Evolutionary conservation across 202 grass and related monocot genomes (phyloP).

Genomic region (Setaria italica): DNA sequence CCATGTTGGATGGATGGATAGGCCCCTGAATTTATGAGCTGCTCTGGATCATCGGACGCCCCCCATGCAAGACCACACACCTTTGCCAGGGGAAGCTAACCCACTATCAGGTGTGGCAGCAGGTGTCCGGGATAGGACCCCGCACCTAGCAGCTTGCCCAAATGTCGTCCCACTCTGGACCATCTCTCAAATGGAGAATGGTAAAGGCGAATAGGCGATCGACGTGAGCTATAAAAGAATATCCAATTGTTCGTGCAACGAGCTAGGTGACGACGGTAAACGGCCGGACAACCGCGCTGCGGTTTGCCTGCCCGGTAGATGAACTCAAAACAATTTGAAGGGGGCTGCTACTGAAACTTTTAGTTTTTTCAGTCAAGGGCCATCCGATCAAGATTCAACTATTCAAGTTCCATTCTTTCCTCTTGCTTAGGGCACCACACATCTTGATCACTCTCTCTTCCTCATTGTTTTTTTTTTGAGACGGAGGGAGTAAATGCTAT

Average conservation of each 20-base stretch:
- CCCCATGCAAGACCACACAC: slow-evolving; percentile 20
- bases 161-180: not conserved
- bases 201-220: not conserved
- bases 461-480: no score
- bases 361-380: no score
- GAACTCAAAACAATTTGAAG: no score
- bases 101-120: slow-evolving; percentile 31
- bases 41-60: slow-evolving; percentile 11
- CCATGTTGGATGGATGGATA: not conserved
- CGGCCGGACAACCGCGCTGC: no score
- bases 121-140: not conserved
- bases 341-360: no score
- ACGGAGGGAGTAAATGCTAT: no score
- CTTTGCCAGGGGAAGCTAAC: not conserved
- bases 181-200: not conserved
- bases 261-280: not conserved
- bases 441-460: no score
- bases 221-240: not conserved
- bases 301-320: no score
- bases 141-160: not conserved
- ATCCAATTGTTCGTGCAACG: not conserved
- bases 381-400: no score
- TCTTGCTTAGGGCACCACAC: no score
- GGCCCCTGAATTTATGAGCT: slow-evolving; percentile 38
- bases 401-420: no score